Percentiles rank a stretch among this genome's conserved stretches.
phyloP scores from a whole-genome alignment of 768 basidiomycete species.

The Mycena floridula region DNA sequence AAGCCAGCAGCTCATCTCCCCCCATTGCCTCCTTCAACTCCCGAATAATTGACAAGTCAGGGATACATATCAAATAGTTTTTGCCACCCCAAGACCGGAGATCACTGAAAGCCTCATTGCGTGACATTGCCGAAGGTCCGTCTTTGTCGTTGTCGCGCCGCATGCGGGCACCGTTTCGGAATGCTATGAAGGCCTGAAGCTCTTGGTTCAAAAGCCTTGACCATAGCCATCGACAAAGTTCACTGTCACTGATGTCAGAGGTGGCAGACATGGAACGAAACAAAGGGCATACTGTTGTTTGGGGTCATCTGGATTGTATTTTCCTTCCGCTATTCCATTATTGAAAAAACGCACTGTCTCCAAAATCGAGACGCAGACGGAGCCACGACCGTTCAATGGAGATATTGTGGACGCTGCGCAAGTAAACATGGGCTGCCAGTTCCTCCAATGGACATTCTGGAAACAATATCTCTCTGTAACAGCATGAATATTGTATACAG shows the following conservation, averaged over 20 bases:
- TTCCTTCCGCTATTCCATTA: slow-evolving; percentile 13
- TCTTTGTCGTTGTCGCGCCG: slow-evolving; percentile 25
- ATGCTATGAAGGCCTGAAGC: slow-evolving; percentile 7
- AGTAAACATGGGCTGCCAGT: neutral
- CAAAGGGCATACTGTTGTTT: slow-evolving; percentile 22
- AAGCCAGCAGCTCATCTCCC: slow-evolving; percentile 22
- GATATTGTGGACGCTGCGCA: no score
- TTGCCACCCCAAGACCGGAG: slow-evolving; percentile 17
- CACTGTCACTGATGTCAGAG: slow-evolving; percentile 3
- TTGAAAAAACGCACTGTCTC: slow-evolving; percentile 24
- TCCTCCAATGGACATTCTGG: neutral
- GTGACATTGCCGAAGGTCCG: slow-evolving; percentile 28
- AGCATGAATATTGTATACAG: no score
- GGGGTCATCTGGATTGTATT: slow-evolving; percentile 6
- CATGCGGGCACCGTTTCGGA: slow-evolving; percentile 19
- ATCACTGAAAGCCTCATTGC: slow-evolving; percentile 23
- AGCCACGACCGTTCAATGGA: slow-evolving; percentile 33
- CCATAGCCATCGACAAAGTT: slow-evolving; percentile 20
- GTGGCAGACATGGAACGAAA: neutral
- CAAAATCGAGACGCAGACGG: slow-evolving; percentile 21
- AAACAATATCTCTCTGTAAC: neutral
- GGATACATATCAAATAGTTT: slow-evolving; percentile 21
- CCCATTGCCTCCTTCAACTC: slow-evolving; percentile 24
- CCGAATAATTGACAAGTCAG: slow-evolving; percentile 13
- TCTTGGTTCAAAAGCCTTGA: slow-evolving; percentile 11